Base-by-base conservation (phyloP, 2,329 filamentous ascomycete genomes). In the Dactylonectria estremocensis region DNA sequence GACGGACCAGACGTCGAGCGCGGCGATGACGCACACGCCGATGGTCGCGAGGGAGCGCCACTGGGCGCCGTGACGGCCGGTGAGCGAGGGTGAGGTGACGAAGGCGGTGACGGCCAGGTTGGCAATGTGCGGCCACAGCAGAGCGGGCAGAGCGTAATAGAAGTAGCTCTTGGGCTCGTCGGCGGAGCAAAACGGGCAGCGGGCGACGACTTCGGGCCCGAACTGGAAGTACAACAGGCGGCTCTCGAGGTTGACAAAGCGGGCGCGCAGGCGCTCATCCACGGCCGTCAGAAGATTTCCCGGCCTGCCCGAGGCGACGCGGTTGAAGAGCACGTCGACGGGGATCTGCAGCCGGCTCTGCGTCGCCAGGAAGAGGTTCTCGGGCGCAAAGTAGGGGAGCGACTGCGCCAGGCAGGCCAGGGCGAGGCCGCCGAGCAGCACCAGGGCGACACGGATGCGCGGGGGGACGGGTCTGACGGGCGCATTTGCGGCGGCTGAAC, bases 291-390 rank as follows among this genome's bases (percentile, higher is more conserved):
- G 84, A 10, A 73, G 71, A 46, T 74, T 73, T 40, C 72, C 72
- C 0, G 87, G 83, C 0, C 91, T 88, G 1, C 91, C 77, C 2
- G 86, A 80, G 4, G 86, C 81, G 10, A 98, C 87, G 16, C 95
- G 93, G 66, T 88, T 90, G 81, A 97, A 96, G 68, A 98, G 87
- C 37, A 97, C 91, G 77, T 95, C 93, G 48, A 89, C 91, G n/a
- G 94, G 91, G 48, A 93, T 95, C 76, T 95, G 93, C 18, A 98
- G 89, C 37, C 95, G 93, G 57, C 94, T 96, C 64, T 90, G 86
- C 1, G 95, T 98, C 18, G 85, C 80, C 33, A 81, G 77, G 85
- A 98, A 97, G 80, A 98, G 84, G 82, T 98, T 98, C 78, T 94
- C 90, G 5, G 93, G 92, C 6, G 89, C 84, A 76, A 94, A 91